Evolutionary conservation across 106 monocot genomes (phyloP).

Genomic region (Dendrobium huoshanense): DNA sequence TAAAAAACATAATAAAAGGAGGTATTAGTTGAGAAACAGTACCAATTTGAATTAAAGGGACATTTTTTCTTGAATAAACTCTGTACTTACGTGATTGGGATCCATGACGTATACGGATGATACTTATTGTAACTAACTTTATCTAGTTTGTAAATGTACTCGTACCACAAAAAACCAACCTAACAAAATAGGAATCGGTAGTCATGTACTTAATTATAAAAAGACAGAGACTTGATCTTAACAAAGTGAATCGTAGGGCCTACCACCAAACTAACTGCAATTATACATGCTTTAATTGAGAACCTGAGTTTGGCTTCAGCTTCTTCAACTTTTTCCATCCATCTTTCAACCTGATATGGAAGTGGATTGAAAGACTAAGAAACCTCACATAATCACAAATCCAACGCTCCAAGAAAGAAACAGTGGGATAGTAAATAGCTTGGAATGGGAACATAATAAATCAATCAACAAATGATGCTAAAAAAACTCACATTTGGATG

Average conservation of each 20-base stretch:
- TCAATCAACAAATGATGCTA: background rate
- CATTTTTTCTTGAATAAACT: background rate
- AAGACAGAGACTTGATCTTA: background rate
- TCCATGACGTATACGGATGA: constrained; percentile 99
- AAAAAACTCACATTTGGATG: constrained; percentile 69
- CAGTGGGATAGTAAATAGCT: background rate
- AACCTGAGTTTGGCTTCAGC: constrained; percentile 54
- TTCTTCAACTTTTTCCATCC: constrained; percentile 97
- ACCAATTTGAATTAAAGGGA: background rate
- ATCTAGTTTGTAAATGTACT: constrained; percentile 96
- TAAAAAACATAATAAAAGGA: constrained; percentile 10
- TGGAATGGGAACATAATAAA: background rate
- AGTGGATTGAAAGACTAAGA: background rate
- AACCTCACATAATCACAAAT: background rate
- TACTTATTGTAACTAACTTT: constrained; percentile 81
- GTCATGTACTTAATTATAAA: background rate
- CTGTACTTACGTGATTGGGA: constrained; percentile 79
- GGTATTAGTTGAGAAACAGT: background rate
- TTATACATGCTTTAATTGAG: constrained; percentile 57
- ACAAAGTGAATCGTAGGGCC: constrained; percentile 4
- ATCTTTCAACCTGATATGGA: constrained; percentile 64
- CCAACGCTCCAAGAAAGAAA: background rate
- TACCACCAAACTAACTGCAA: constrained; percentile 49
- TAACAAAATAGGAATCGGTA: constrained; percentile 13
- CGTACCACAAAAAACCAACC: constrained; percentile 91